phyloP scores from a whole-genome alignment of 768 basidiomycete species.

The Rhizopogon rudus region DNA sequence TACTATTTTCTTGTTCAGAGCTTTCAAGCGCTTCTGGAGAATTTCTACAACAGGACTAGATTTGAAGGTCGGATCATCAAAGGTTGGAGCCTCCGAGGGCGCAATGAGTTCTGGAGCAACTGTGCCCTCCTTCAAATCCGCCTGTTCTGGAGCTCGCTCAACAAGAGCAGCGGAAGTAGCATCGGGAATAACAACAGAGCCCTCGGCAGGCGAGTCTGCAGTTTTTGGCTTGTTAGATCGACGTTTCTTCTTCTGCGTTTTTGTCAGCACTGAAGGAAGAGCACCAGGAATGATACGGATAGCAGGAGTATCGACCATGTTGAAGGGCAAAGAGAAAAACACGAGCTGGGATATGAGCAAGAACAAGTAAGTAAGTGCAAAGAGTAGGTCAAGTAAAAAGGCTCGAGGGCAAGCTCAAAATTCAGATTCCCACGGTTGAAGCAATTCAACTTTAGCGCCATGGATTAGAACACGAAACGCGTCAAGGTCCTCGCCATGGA shows the following conservation, averaged over 20 bases:
- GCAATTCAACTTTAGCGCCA: not conserved
- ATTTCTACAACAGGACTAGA: conserved; percentile 73
- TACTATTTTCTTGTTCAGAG: conserved; percentile 82
- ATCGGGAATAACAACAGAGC: conserved; percentile 37
- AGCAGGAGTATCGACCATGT: conserved; percentile 32
- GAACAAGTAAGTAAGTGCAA: not conserved
- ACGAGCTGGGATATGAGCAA: conserved; percentile 2
- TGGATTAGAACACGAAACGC: too few species aligned
- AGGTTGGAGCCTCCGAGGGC: conserved; percentile 32
- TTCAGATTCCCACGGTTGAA: conserved; percentile 6
- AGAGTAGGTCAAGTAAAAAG: not conserved
- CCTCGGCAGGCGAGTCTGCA: conserved; percentile 41
- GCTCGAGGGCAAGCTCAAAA: conserved; percentile 5
- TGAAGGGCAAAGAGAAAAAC: not conserved
- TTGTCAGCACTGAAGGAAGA: conserved; percentile 56
- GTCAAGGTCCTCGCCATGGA: conserved; percentile 6
- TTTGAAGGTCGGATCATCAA: conserved; percentile 45
- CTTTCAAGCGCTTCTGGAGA: conserved; percentile 72
- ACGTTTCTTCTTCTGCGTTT: conserved; percentile 66
- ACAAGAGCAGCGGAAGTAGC: conserved; percentile 37
- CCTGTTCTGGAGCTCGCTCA: conserved; percentile 46
- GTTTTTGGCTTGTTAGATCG: conserved; percentile 44
- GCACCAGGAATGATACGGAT: conserved; percentile 74
- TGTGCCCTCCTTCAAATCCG: conserved; percentile 42
- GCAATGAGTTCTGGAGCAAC: conserved; percentile 43